Conservation (phyloP, 768 basidiomycete genomes). For the Xerocomus potaroensis region DNA sequence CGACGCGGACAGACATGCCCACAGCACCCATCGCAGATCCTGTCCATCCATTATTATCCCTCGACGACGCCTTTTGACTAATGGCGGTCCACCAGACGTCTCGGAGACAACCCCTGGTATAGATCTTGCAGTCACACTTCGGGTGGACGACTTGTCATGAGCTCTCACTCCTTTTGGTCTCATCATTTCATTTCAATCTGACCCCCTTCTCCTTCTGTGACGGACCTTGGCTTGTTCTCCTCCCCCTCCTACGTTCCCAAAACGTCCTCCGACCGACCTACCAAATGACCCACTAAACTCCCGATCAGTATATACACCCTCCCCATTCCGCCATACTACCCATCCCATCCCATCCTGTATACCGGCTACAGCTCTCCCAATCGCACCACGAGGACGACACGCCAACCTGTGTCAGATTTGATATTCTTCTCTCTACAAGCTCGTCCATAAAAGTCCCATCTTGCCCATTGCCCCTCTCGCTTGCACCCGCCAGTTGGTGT, state of each 20-base stretch:
- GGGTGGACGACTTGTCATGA: conserved; percentile 21
- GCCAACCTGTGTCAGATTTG: conserved; percentile 32
- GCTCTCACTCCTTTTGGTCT: conserved; percentile 25
- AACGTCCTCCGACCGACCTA: conserved; percentile 21
- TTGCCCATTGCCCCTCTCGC: conserved; percentile 33
- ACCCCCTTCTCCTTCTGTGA: conserved; percentile 30
- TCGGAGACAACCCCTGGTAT: conserved; percentile 21
- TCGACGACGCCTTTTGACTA: conserved; percentile 11
- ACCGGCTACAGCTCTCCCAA: conserved; percentile 15
- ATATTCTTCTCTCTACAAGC: conserved; percentile 21
- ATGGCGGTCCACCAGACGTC: conserved; percentile 20
- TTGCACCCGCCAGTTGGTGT: conserved; percentile 22
- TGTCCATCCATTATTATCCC: conserved; percentile 18
- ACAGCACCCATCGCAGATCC: conserved; percentile 25
- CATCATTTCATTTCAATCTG: conserved; percentile 29
- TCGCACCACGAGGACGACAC: conserved; percentile 28
- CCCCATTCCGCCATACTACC: conserved; percentile 8
- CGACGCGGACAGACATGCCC: conserved; percentile 16
- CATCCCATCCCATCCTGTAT: conserved; percentile 18
- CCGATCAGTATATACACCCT: conserved; percentile 29
- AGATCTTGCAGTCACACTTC: conserved; percentile 24
- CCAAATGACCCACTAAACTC: conserved; percentile 29
- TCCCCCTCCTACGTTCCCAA: conserved; percentile 24
- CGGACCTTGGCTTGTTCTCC: conserved; percentile 25
- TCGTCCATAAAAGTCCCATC: conserved; percentile 26